phyloP scores from a whole-genome alignment of 352 stramenopile genomes.

The Phytophthora fragariae region DNA sequence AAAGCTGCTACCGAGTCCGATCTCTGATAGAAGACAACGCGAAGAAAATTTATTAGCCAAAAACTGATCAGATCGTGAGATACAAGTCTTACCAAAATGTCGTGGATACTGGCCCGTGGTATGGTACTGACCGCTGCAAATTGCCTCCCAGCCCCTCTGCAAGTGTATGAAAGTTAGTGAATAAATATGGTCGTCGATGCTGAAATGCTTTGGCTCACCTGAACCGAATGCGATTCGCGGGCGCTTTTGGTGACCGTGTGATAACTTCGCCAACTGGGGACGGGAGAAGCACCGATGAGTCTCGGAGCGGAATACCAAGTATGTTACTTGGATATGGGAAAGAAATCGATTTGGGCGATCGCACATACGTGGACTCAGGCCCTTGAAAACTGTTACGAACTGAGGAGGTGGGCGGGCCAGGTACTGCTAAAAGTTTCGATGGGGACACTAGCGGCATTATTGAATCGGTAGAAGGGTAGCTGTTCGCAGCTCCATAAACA shows the following conservation, averaged over 20 bases:
- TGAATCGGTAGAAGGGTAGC: conserved; percentile 14
- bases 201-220: conserved; percentile 32
- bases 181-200: not conserved
- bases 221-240: conserved; percentile 51
- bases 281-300: conserved; percentile 45
- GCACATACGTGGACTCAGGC: conserved; percentile 22
- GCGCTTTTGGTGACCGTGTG: conserved; percentile 57
- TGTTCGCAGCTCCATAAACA: not conserved
- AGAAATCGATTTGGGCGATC: conserved; percentile 33
- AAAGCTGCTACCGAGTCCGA: conserved; percentile 39
- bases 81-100: conserved; percentile 49
- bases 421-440: conserved; percentile 16
- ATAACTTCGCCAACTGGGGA: conserved; percentile 50
- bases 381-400: conserved; percentile 27
- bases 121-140: conserved; percentile 58
- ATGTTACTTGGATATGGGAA: conserved; percentile 38
- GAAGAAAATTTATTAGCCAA: conserved; percentile 5
- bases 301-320: conserved; percentile 29
- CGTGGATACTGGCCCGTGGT: conserved; percentile 39
- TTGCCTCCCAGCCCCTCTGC: conserved; percentile 61
- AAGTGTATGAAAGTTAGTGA: conserved; percentile 6
- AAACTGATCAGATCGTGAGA: not conserved
- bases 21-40: conserved; percentile 28
- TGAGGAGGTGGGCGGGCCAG: conserved; percentile 31
- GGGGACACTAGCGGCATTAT: conserved; percentile 37